These are phyloP conservation scores for Rubia tinctorum DNA, from an alignment of 305 asterid species.

Conservation along the genomic window DNA sequence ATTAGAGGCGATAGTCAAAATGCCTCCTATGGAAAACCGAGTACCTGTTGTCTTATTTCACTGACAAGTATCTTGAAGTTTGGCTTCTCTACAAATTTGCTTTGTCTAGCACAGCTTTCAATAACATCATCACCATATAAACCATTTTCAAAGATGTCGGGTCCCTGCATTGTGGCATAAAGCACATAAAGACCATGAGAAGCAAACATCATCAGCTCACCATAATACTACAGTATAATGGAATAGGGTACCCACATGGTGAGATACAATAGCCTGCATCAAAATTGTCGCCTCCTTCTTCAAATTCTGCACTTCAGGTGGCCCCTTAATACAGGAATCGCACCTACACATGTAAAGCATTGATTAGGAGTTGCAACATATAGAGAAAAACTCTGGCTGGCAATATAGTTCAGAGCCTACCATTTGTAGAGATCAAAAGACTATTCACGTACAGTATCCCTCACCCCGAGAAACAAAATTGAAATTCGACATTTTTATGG, in stretches of 20 bases:
- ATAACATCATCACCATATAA: slow-evolving; percentile 27
- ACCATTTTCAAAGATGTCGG: slow-evolving; percentile 28
- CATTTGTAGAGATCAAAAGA: neutral
- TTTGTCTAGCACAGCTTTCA: slow-evolving; percentile 22
- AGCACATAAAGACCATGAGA: slow-evolving; percentile 10
- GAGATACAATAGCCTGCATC: slow-evolving; percentile 49
- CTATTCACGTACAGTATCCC: neutral
- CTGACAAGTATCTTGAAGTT: slow-evolving; percentile 50
- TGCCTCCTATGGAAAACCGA: slow-evolving; percentile 4
- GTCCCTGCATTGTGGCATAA: slow-evolving; percentile 34
- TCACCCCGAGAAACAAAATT: neutral
- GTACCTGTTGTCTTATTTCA: slow-evolving; percentile 65
- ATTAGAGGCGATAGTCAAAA: neutral
- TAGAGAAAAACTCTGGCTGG: slow-evolving; percentile 4
- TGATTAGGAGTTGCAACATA: slow-evolving; percentile 12
- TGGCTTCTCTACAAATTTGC: slow-evolving; percentile 37
- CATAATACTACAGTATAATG: neutral
- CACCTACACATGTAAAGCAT: slow-evolving; percentile 46
- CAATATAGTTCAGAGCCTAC: neutral
- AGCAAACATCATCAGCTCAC: neutral
- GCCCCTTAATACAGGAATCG: slow-evolving; percentile 64
- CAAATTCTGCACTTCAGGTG: slow-evolving; percentile 63
- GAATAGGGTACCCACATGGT: slow-evolving; percentile 41
- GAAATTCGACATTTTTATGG: neutral
- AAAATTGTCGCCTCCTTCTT: slow-evolving; percentile 48